phyloP scores from a whole-genome alignment of 495 filamentous ascomycete species.

The Daldinia bambusicola region DNA sequence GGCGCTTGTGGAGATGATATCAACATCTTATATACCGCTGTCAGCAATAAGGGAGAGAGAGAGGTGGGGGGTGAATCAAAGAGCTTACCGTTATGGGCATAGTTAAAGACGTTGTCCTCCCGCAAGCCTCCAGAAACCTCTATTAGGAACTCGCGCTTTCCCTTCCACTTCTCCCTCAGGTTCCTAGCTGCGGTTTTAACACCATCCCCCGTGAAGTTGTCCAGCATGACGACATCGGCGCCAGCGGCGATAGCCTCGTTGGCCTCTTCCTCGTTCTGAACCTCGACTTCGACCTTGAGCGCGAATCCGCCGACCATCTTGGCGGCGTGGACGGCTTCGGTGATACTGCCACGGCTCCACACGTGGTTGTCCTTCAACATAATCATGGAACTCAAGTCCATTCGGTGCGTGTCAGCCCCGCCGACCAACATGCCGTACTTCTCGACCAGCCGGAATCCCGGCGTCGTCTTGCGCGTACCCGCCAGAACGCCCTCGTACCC shows the following conservation, averaged over 20 bases:
- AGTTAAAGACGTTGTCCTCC: constrained; percentile 80
- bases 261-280: constrained; percentile 84
- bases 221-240: constrained; percentile 95
- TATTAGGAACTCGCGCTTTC: constrained; percentile 74
- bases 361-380: constrained; percentile 99
- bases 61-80: neutral
- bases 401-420: constrained; percentile 88
- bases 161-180: constrained; percentile 80
- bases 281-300: constrained; percentile 96
- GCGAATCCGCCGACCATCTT: constrained; percentile 87
- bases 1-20: constrained; percentile 93
- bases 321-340: constrained; percentile 81
- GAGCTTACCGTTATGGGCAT: constrained; percentile 75
- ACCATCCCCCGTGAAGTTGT: constrained; percentile 86
- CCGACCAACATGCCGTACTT: constrained; percentile 98
- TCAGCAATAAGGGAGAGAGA: constrained; percentile 9
- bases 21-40: constrained; percentile 70
- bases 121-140: constrained; percentile 94
- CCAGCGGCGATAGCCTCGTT: constrained; percentile 90
- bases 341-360: constrained; percentile 87
- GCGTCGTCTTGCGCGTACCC: constrained; percentile 95
- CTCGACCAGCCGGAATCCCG: constrained; percentile 93
- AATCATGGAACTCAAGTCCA: constrained; percentile 92
- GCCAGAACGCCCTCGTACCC: constrained; percentile 89
- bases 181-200: constrained; percentile 74